A percentile compares a stretch with the other conserved stretches of the same genome.
These are phyloP conservation scores for Erythrobasidium yunnanense DNA, from an alignment of 768 basidiomycete species.

Conservation along the genomic window DNA sequence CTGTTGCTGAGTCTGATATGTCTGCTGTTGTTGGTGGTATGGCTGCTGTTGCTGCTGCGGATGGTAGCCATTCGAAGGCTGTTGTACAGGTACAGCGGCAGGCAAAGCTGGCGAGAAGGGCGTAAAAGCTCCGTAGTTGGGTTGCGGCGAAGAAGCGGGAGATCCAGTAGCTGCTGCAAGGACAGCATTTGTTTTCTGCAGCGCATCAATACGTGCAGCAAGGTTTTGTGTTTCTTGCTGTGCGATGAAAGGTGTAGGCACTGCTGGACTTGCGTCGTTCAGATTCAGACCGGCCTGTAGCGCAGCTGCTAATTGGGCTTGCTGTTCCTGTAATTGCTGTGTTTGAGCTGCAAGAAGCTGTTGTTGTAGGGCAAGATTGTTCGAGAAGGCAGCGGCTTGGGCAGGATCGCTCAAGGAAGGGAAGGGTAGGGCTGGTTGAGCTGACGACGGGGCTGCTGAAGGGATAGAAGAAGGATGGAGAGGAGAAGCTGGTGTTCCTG, in stretches of 20 bases:
- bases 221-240: neutral
- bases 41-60: neutral
- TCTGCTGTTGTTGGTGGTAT: conserved; percentile 12
- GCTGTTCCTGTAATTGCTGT: conserved; percentile 18
- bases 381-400: conserved; percentile 2
- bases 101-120: neutral
- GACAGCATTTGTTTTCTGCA: conserved; percentile 23
- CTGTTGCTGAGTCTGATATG: conserved; percentile 39
- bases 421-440: conserved; percentile 16
- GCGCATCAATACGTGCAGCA: conserved; percentile 3
- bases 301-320: neutral
- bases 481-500: neutral
- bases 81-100: neutral
- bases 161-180: conserved; percentile 28
- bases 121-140: neutral
- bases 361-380: conserved; percentile 4
- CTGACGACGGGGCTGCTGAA: neutral
- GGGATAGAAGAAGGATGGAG: neutral
- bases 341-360: conserved; percentile 1
- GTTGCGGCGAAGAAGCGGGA: conserved; percentile 13
- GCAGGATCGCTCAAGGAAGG: neutral
- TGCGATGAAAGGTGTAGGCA: neutral
- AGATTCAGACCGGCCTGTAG: neutral
- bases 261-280: neutral
- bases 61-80: conserved; percentile 35